Evolutionary conservation across 495 filamentous ascomycete genomes (phyloP), one percentile per base, ranked within the genome.

Genomic region (Rusavskia elegans): DNA sequence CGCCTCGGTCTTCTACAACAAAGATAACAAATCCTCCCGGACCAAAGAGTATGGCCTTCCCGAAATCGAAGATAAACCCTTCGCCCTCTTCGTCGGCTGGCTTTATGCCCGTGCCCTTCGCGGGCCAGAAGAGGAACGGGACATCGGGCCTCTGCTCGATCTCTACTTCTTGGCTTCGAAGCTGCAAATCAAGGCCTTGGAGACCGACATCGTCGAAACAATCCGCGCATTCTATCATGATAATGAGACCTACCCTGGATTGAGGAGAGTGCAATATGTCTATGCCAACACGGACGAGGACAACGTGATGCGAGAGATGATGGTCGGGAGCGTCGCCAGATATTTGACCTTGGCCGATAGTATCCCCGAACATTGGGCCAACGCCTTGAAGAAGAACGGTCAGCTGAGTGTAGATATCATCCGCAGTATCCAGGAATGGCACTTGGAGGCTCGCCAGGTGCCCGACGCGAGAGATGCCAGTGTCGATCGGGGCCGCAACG

Each of bases 261-360:
- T 74, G 40, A 57, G 71, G n/a, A 59, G 71, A 10, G 71, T 74
- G 59, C 71, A 74, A 55, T 74, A 73, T 50, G 61, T 74, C 42
- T 74, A 73, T 51, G 61, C 68, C 17, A 73, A 74, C 53, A 73
- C 71, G 9, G 61, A 65, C 40, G 53, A 63, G 13, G 68, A 67
- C n/a, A 66, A 61, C 19, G 58, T 64, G 45, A 68, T 74, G 71
- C 67, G 71, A n/a, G 59, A 66, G 48, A 62, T 74, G 65, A 63
- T 74, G 55, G 71, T 73, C 29, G 58, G 59, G 23, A 56, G 57
- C 48, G 64, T 72, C 2, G 71, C 71, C 36, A 49, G 71, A 1
- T 62, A 67, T 54, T 45, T 74, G 56, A 66, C 66, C 14, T 46
- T 68, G 3, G 63, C 61, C 14, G 62, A 63, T 9, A 60, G 55